Evolutionary conservation across 306 rosid genomes (phyloP), one percentile per base, ranked within the genome.

Genomic region (Dalbergia cultrata): DNA sequence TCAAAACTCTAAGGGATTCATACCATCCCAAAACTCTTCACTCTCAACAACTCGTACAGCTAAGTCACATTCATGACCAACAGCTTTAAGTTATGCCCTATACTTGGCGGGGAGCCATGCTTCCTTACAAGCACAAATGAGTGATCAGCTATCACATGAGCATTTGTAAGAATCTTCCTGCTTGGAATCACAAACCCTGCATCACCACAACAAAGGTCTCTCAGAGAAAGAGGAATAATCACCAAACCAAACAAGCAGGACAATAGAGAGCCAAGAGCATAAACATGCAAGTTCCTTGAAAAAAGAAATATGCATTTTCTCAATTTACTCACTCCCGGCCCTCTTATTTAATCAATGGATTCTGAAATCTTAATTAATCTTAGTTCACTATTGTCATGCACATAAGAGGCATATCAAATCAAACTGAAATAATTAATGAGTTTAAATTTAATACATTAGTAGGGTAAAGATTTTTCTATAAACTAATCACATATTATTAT

Each of bases 101-200:
- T 88, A 90, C 87, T 94, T 92, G 58, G 91, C 82, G 53, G 98
- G 95, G 94, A 92, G 39, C 98, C 98, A 76, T 94, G 98, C 88
- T 94, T 94, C 82, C 98, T 87, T 64, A 92, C 98, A 67, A 94
- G 97, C 60, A 92, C 96, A 75, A 94, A 92, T 14, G 97, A 82
- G 83, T 92, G 87, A 88, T 94, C 97, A 64, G 98, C 98, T 72
- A 94, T 92, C 58, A 94, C 98, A 81, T 94, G 98, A 76, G 98
- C 98, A 67, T 94, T 94, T 70, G 98, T 94, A 54, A 94, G 89
- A 88, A 94, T 92, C 86, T 58, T 87, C 76, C 82, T 90, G 33
- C 93, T 96, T 21, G 79, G 52, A 81, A 94, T 88, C 18, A 92
- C 92, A 80, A 94, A 94, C 68, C 98, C 98, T 94, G 75, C 81